phyloP scores from a whole-genome alignment of 176 grass and related monocot species.

The Bothriochloa decipiens region DNA sequence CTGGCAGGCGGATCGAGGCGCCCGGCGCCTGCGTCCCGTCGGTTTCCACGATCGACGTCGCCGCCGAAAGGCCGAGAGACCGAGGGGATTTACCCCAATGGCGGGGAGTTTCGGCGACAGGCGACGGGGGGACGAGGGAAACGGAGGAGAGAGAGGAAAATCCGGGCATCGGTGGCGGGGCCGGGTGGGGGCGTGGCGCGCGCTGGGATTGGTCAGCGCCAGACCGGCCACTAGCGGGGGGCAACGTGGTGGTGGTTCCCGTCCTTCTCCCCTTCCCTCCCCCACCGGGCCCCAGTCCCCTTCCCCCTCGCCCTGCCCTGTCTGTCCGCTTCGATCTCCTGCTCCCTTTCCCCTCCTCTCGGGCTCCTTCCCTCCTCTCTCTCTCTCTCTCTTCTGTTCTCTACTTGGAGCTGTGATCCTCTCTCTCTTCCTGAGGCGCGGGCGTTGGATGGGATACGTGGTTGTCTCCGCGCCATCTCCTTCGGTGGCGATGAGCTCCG shows the following conservation, averaged over 20 bases:
- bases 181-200: neutral
- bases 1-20: neutral
- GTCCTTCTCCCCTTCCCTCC: neutral
- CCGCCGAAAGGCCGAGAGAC: constrained; percentile 19
- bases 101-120: constrained; percentile 3
- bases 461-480: constrained; percentile 9
- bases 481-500: constrained; percentile 11
- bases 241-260: constrained; percentile 55
- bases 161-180: neutral
- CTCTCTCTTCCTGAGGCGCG: neutral
- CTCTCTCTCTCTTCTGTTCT: too few relatives aligned
- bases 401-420: constrained; percentile 11
- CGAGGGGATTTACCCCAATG: constrained; percentile 12
- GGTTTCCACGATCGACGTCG: constrained; percentile 36
- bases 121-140: neutral
- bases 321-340: neutral
- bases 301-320: neutral
- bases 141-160: neutral
- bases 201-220: constrained; percentile 54
- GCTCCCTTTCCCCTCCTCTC: neutral
- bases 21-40: neutral
- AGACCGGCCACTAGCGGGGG: constrained; percentile 45
- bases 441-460: constrained; percentile 31
- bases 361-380: neutral
- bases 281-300: constrained; percentile 15